Evolutionary conservation across 805 yeast species (phyloP), one percentile per base, ranked within the genome.

Genomic region (Suhomyces canberraensis): DNA sequence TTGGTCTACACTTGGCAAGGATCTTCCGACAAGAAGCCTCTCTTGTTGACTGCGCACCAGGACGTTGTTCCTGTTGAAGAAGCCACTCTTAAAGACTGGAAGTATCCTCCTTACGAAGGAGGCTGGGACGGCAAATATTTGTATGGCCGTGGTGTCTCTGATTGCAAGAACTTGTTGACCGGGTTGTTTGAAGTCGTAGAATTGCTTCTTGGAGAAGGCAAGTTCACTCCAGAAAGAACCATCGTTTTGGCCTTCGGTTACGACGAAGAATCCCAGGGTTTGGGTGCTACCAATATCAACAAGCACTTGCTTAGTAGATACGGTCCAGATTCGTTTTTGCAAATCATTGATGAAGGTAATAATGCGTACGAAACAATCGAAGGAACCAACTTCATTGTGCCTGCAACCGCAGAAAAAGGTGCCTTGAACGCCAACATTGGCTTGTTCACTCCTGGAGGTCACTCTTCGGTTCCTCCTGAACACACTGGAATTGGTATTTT

Each of bases 331-430:
- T 69, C 76, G 2, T 37, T 71, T 11, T 64, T 60, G 42, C 71
- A 70, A 15, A 51, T 74, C 20, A 57, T 73, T 30, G 79, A 74
- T 50, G 79, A 74, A 42, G 71, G 58, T 1, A 37, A 40, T 28
- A 41, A 42, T 11, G 61, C 60, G 1, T 48, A 39, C 34, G 29
- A 29, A 2, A 48, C 42, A 8, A 36, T 46, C 7, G 60, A 61
- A 31, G 76, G 70, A 6, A 50, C 59, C 5, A 61, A 63, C n/a
- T 52, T 70, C 44, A 65, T 75, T 3, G 42, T 66, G 16, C 73
- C 75, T 2, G 73, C 69, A 9, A 67, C 74, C 2, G 69, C 73
- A 8, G 79, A 73, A 45, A 73, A 73, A 50, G 79, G 79, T 0
- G 60, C 66, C 38, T 40, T 71, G 26, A 62, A 73, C 47, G 49